phyloP scores from a whole-genome alignment of 805 yeast species.

The Spathaspora girioi region DNA sequence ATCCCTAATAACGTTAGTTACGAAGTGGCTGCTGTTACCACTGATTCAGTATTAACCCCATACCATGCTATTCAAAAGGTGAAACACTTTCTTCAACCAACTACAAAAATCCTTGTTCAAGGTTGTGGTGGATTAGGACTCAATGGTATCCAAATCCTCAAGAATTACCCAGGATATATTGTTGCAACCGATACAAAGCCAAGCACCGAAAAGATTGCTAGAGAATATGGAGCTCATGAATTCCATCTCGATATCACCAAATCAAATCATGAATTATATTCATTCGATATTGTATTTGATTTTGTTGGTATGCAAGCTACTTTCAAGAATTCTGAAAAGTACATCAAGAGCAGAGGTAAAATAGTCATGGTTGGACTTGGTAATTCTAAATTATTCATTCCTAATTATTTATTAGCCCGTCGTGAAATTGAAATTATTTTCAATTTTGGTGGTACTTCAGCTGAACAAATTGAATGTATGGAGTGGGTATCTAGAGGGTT shows the following conservation, averaged over 20 bases:
- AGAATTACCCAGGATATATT: conserved; percentile 26
- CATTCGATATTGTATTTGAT: conserved; percentile 39
- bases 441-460: conserved; percentile 43
- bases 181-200: conserved; percentile 32
- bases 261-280: conserved; percentile 22
- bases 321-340: conserved; percentile 23
- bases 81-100: conserved; percentile 21
- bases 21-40: conserved; percentile 38
- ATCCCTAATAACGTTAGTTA: conserved; percentile 38
- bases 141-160: conserved; percentile 39
- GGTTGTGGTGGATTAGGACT: conserved; percentile 44
- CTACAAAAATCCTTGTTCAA: conserved; percentile 32
- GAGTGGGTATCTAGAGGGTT: conserved; percentile 38
- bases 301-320: conserved; percentile 35
- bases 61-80: conserved; percentile 39
- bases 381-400: conserved; percentile 22
- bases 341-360: conserved; percentile 32
- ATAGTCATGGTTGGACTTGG: conserved; percentile 45
- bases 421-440: conserved; percentile 39
- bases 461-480: conserved; percentile 41
- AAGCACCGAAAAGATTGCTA: conserved; percentile 23
- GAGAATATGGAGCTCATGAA: conserved; percentile 38
- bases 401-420: conserved; percentile 34
- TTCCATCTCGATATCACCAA: conserved; percentile 29
- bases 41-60: conserved; percentile 42